Evolutionary conservation across 2,329 filamentous ascomycete genomes (phyloP), one percentile per base, ranked within the genome.

Genomic region (Dendryphion nanum): DNA sequence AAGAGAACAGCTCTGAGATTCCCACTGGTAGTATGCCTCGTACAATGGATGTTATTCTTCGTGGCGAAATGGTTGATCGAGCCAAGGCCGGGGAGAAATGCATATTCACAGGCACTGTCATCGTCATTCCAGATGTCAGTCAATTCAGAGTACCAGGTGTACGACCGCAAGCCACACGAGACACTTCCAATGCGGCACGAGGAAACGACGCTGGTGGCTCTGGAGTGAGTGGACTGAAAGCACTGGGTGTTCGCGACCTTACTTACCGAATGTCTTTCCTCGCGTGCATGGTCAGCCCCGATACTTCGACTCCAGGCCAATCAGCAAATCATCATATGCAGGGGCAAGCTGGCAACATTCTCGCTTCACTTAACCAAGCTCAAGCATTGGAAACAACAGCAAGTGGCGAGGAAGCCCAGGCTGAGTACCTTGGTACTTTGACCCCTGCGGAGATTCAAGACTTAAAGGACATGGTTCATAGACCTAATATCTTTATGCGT

Each of bases 1-100:
- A 98, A 68, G 93, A 98, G 68, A 98, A 97, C 71, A 95, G 89
- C 51, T 91, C 91, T 4, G 93, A 98, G 64, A 98, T 98, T 24
- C 93, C 93, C 0, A 98, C 93, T 0, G 93, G 93, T 38, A 96
- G 90, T 70, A 98, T 98, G 93, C 93, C 93, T 17, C 81, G 93
- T 42, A 98, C 93, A 3, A 93, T 98, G 81, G 93, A 98, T 58
- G 86, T 98, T 29, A 96, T 98, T 51, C 70, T 98, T 21, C 84
- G 93, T 44, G 93, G 93, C 58, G 93, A 98, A 65, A 96, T 98
- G 72, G 93, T 98, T 18, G 93, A 98, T 57, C 83, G 93, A 35
- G 90, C 91, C 36, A 97, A 97, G 72, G 93, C 93, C 33, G 93
- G 93, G 48, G 93, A 98, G 69, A 96, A 95, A 69, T 98, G 93